Percentiles rank a stretch among this genome's conserved stretches.
Evolutionary conservation across 169 alveolate species (phyloP).

Genomic region (Cryptosporidium canis): DNA sequence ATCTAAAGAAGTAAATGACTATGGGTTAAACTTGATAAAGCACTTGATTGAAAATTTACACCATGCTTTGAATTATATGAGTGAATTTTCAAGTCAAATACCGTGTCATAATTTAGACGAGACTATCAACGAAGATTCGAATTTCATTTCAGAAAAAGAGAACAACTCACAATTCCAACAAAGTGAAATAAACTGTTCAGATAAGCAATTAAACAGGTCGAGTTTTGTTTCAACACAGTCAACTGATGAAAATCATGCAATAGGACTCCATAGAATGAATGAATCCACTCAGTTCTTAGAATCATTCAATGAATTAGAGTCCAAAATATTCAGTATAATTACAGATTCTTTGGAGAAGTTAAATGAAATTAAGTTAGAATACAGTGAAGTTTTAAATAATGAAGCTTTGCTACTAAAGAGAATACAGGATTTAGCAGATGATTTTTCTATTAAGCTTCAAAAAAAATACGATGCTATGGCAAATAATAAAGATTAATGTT

Average conservation of each 20-base stretch:
- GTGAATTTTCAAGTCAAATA: neutral
- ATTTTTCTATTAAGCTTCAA: slow-evolving; percentile 40
- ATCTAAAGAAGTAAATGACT: neutral
- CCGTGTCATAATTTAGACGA: neutral
- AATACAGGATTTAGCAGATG: slow-evolving; percentile 53
- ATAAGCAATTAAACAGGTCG: slow-evolving; percentile 38
- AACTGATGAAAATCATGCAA: neutral
- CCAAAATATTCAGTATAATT: neutral
- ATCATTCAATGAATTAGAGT: neutral
- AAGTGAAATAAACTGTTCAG: slow-evolving; percentile 18
- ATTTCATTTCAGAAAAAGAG: slow-evolving; percentile 16
- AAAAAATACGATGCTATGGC: slow-evolving; percentile 15
- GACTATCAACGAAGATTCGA: neutral
- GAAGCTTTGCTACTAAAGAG: slow-evolving; percentile 29
- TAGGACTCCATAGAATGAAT: neutral
- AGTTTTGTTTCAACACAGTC: slow-evolving; percentile 62
- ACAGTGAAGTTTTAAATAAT: slow-evolving; percentile 18
- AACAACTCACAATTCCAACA: slow-evolving; percentile 11
- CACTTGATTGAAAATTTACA: neutral
- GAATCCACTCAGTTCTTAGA: neutral
- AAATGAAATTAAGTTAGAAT: slow-evolving; percentile 65
- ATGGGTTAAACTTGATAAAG: slow-evolving; percentile 13
- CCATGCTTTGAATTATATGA: neutral
- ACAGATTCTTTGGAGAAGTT: slow-evolving; percentile 33
- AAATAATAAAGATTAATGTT: neutral